Percentiles rank a stretch among this genome's conserved stretches.
Conservation (phyloP, 257 asterid species). For the Penstemon davidsonii region DNA sequence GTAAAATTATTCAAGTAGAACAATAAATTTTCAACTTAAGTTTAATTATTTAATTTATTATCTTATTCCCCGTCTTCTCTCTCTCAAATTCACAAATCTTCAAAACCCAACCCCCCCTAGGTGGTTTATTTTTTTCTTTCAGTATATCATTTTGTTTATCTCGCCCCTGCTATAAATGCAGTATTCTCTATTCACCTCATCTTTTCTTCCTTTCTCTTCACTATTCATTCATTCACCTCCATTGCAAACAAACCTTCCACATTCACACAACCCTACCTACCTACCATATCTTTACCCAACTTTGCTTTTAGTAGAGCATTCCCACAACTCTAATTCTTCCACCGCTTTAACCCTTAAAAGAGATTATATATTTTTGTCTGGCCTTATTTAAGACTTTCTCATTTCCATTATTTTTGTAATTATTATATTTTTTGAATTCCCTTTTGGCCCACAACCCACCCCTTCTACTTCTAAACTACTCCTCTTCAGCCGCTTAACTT, state of each 20-base stretch:
- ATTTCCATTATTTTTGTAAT: constrained; percentile 31
- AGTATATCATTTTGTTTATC: no score
- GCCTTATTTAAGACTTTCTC: constrained; percentile 40
- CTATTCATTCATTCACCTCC: constrained; percentile 54
- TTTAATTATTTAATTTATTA: neutral
- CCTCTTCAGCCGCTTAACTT: constrained; percentile 41
- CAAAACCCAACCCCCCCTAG: no score
- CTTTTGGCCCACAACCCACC: constrained; percentile 58
- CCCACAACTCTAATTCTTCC: constrained; percentile 31
- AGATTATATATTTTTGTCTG: constrained; percentile 66
- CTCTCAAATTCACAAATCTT: no score
- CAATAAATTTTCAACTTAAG: neutral
- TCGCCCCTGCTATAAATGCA: constrained; percentile 41
- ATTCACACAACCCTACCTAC: constrained; percentile 56
- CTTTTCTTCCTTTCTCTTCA: constrained; percentile 46
- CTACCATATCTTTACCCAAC: constrained; percentile 37
- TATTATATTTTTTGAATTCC: constrained; percentile 31
- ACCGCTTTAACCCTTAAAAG: constrained; percentile 29
- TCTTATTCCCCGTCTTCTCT: no score
- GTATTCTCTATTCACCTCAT: constrained; percentile 3
- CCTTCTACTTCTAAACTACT: constrained; percentile 54
- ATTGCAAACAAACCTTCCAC: constrained; percentile 73
- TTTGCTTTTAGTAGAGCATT: constrained; percentile 27
- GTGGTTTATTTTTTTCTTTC: neutral
- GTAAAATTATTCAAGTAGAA: no score